Evolutionary conservation across 805 yeast species (phyloP).

Genomic region (Yueomyces sinensis): DNA sequence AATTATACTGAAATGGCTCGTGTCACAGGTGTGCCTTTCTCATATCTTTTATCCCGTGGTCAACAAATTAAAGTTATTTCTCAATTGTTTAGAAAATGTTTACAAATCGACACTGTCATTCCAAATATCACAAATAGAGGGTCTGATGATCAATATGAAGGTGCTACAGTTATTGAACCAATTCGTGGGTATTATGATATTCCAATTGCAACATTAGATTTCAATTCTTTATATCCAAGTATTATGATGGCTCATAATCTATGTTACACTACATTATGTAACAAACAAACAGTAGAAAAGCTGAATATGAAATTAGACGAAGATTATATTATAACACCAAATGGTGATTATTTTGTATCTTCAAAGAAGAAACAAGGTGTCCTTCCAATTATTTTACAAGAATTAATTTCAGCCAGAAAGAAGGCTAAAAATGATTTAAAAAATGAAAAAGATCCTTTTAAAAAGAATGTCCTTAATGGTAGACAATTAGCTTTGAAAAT

Average conservation of each 20-base stretch:
- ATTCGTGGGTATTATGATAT: slow-evolving; percentile 89
- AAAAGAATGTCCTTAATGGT: slow-evolving; percentile 87
- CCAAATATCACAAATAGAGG: slow-evolving; percentile 80
- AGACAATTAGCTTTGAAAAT: slow-evolving; percentile 92
- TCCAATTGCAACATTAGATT: slow-evolving; percentile 96
- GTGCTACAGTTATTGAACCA: slow-evolving; percentile 99
- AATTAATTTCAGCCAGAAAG: slow-evolving; percentile 82
- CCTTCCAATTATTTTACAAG: slow-evolving; percentile 82
- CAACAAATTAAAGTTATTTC: slow-evolving; percentile 97
- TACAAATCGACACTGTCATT: slow-evolving; percentile 71
- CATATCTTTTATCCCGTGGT: slow-evolving; percentile 79
- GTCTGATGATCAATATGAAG: slow-evolving; percentile 88
- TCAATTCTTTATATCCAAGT: slow-evolving; percentile 93
- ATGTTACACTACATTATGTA: slow-evolving; percentile 84
- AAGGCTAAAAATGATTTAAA: slow-evolving; percentile 83
- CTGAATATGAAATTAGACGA: slow-evolving; percentile 49
- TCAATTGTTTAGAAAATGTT: slow-evolving; percentile 86
- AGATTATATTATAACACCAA: slow-evolving; percentile 82
- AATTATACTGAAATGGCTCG: slow-evolving; percentile 99
- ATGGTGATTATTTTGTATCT: slow-evolving; percentile 82
- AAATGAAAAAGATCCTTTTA: slow-evolving; percentile 90
- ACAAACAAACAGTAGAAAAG: slow-evolving; percentile 52
- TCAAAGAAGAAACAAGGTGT: slow-evolving; percentile 62
- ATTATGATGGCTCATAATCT: slow-evolving; percentile 98
- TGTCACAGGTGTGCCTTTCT: slow-evolving; percentile 97